These are phyloP conservation scores for Mycena chlorophos DNA, from an alignment of 768 basidiomycete genomes.

Conservation along the genomic window DNA sequence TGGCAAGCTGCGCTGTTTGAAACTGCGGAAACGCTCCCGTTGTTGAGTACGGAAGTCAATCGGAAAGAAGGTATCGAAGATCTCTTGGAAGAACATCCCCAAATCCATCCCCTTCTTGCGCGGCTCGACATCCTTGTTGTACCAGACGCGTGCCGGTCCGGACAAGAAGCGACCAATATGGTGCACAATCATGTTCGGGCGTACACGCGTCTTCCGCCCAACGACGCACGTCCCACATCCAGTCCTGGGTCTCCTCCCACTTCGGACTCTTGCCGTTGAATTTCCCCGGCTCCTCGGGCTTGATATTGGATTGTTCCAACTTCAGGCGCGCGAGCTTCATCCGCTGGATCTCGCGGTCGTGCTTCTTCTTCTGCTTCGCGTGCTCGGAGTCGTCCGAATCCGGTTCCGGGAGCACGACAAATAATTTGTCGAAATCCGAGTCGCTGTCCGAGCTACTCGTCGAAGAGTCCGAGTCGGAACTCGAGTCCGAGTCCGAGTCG, in stretches of 20 bases:
- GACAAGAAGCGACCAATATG: background rate
- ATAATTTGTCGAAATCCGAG: no score
- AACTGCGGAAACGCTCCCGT: conserved; percentile 13
- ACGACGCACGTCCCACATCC: conserved; percentile 4
- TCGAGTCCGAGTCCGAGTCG: background rate
- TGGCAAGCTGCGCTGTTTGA: conserved; percentile 6
- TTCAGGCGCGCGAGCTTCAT: conserved; percentile 7
- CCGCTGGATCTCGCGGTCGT: background rate
- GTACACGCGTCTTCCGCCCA: conserved; percentile 7
- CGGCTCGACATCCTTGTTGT: conserved; percentile 7
- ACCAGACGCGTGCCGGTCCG: conserved; percentile 12
- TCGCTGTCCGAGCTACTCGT: no score
- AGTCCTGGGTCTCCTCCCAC: conserved; percentile 8
- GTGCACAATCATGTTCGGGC: background rate
- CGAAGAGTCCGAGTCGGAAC: background rate
- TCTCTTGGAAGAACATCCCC: conserved; percentile 5
- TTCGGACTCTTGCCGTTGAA: conserved; percentile 12
- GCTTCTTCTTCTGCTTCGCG: conserved; percentile 4
- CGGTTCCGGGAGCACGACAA: background rate
- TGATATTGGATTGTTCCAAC: conserved; percentile 18
- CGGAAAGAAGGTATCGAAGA: conserved; percentile 20
- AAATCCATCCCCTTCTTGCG: conserved; percentile 5
- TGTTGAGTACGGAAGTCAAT: conserved; percentile 20
- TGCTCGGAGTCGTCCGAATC: conserved; percentile 1
- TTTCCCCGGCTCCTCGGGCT: conserved; percentile 10